A percentile compares a stretch with the other conserved stretches of the same genome.
Conservation (phyloP, 163 green algal genomes). For the Prototheca wickerhamii region DNA sequence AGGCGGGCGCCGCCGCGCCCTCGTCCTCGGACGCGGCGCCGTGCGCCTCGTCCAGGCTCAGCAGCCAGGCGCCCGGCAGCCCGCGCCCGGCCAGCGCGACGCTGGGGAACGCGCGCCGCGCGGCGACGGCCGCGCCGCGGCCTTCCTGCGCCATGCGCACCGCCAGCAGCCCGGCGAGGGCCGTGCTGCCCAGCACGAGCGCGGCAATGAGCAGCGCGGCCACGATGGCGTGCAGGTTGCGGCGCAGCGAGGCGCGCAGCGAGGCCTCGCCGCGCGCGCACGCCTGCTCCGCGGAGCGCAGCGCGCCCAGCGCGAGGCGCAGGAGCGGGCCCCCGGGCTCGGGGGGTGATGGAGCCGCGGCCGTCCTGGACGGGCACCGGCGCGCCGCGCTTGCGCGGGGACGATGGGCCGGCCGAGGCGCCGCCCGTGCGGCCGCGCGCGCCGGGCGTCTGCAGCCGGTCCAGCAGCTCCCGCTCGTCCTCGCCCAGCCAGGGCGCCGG, state of each 20-base stretch:
- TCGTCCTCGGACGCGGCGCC: too few species aligned
- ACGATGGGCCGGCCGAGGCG: too few species aligned
- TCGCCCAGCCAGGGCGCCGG: not conserved
- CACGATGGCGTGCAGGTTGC: constrained; percentile 36
- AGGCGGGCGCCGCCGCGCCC: too few species aligned
- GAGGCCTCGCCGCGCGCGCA: constrained; percentile 3
- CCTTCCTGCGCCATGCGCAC: constrained; percentile 28
- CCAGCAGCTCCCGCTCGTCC: too few species aligned
- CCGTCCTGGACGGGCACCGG: too few species aligned
- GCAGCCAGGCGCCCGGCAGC: not conserved
- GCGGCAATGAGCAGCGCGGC: constrained; percentile 25
- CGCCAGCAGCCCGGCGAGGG: constrained; percentile 23
- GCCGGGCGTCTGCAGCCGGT: too few species aligned
- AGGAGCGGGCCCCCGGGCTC: too few species aligned
- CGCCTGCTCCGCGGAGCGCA: not conserved
- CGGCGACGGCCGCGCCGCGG: constrained; percentile 7
- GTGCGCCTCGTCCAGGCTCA: too few species aligned
- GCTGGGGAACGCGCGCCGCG: constrained; percentile 19
- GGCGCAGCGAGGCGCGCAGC: constrained; percentile 15
- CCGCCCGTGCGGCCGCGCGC: too few species aligned
- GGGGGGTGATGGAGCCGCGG: not conserved
- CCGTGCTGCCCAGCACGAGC: constrained; percentile 30
- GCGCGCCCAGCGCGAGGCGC: too few species aligned
- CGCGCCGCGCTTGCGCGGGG: too few species aligned
- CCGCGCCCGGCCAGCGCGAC: constrained; percentile 12